Evolutionary conservation across 2,329 filamentous ascomycete genomes (phyloP).

Genomic region (Metarhizium humberi): DNA sequence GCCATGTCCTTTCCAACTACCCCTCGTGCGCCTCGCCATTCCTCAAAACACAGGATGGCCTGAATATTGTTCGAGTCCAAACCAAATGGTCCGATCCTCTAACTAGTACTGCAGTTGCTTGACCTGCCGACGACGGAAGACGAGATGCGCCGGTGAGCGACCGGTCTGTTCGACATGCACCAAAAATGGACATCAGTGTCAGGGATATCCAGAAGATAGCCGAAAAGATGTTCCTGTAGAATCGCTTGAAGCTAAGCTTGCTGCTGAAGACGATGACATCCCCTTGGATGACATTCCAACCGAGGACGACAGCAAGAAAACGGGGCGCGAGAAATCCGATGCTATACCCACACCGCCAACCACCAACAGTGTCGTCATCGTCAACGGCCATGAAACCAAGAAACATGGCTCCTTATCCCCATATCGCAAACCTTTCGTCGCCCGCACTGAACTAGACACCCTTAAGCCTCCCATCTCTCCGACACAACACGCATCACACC

Average conservation of each 20-base stretch:
- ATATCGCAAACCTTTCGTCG: not conserved
- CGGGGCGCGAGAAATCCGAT: not conserved
- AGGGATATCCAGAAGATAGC: slow-evolving; percentile 52
- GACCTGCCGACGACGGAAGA: slow-evolving; percentile 69
- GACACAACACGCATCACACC: slow-evolving; percentile 6
- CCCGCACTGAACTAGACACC: not conserved
- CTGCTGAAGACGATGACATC: slow-evolving; percentile 8
- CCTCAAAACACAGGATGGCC: not conserved
- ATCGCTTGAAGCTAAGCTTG: slow-evolving; percentile 11
- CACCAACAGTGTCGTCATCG: not conserved
- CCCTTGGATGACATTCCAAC: slow-evolving; percentile 1
- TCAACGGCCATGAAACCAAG: not conserved
- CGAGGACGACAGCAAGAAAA: slow-evolving; percentile 3
- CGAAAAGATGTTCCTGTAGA: slow-evolving; percentile 31
- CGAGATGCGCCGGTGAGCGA: slow-evolving; percentile 64
- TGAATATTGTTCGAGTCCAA: not conserved
- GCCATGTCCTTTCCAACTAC: not conserved
- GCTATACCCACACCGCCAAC: not conserved
- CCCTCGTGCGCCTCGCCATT: not conserved
- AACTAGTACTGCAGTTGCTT: slow-evolving; percentile 41
- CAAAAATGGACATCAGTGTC: slow-evolving; percentile 60
- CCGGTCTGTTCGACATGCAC: slow-evolving; percentile 64
- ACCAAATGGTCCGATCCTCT: not conserved
- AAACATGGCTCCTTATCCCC: not conserved
- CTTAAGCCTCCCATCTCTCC: slow-evolving; percentile 6